phyloP scores from a whole-genome alignment of 2,329 filamentous ascomycete genomes.

The Colletotrichum brevisporum region DNA sequence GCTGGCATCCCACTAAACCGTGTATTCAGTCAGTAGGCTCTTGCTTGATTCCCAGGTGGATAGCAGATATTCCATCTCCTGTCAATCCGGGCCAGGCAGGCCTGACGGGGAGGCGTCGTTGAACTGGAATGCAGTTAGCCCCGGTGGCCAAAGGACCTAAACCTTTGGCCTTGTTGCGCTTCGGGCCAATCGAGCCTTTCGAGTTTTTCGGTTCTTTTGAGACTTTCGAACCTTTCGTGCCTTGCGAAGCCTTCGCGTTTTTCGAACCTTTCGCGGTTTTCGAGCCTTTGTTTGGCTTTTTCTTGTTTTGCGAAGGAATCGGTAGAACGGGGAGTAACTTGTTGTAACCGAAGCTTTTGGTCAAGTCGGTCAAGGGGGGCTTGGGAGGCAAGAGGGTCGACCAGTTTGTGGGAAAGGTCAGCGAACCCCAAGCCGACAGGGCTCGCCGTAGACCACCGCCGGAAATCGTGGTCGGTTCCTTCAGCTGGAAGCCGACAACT shows the following conservation, averaged over 20 bases:
- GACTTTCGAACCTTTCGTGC: background rate
- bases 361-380: too few species aligned
- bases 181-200: background rate
- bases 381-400: background rate
- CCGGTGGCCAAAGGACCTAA: background rate
- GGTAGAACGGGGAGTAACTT: background rate
- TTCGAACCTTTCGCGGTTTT: background rate
- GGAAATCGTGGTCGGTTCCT: background rate
- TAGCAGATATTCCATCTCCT: too few species aligned
- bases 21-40: background rate
- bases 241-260: background rate
- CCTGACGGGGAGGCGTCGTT: background rate
- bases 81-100: background rate
- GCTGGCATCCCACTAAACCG: background rate
- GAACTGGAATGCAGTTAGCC: background rate
- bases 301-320: background rate
- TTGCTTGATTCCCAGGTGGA: background rate
- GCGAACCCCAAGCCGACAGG: constrained; percentile 16
- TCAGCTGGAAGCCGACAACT: background rate
- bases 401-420: background rate
- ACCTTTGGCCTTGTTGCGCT: background rate
- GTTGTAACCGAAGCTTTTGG: background rate
- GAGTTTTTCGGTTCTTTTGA: background rate
- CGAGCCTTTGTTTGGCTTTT: background rate
- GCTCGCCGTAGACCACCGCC: constrained; percentile 21